Base-by-base conservation (phyloP, 805 yeast species). In the Metschnikowia dekortorum region DNA sequence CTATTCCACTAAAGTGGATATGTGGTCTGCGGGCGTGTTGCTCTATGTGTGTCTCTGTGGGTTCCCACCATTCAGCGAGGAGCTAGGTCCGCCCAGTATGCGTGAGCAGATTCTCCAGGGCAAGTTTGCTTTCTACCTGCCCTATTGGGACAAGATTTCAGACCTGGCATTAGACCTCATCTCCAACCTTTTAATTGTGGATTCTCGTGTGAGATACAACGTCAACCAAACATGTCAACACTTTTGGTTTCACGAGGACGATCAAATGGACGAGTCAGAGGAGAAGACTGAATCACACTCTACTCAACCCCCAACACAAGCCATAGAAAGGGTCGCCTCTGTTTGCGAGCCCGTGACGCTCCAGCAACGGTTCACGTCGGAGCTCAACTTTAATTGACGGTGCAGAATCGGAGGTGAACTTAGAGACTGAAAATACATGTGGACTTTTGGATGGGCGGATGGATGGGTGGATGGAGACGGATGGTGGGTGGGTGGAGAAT, bases 41-140 rank as follows among this genome's bases (percentile, higher is more conserved):
- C 64, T 87, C 13, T 87, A 87, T 54, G 90, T 87, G 2, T 85
- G 94, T 62, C 69, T 87, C 14, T 86, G 89, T 63, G 95, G 95
- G 0, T 87, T 87, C 56, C 94, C 92, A 4, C 95, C 95, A 0
- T 87, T 87, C 61, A 84, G 89, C 60, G 94, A 86, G 41, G 92
- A 87, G 53, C 63, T 87, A 49, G 91, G 84, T 0, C 94, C 94
- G 9, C 92, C 92, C 8, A 74, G 77, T 26, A 83, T 87, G 87
- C 78, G 82, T 52, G 88, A 86, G 40, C 94, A 87, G 65, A 86
- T 87, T 46, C 58, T 84, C 8, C 68, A 70, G 33, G 92, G 87
- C 0, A 79, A 76, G 52, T 85, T 75, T 65, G 89, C 90, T 0
- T 87, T 87, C 61, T 87, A 82, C 62, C 80, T 88, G 5, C 92